Percentiles rank a stretch among this genome's conserved stretches.
Evolutionary conservation across 129 eudicot species (phyloP).

Genomic region (Apium graveolens): DNA sequence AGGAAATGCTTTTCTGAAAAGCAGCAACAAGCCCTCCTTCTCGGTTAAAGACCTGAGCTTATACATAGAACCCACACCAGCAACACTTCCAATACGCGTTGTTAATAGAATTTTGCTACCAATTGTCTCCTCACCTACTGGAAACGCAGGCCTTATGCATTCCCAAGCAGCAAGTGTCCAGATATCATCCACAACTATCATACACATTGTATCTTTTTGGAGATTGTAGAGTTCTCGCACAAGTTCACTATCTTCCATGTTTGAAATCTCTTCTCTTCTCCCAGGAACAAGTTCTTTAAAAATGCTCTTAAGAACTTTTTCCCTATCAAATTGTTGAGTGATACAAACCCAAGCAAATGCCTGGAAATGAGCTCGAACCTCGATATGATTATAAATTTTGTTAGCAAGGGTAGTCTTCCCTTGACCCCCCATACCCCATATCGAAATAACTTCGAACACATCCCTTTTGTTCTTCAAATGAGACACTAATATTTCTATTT

Average conservation of each 20-base stretch:
- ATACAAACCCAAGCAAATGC: slow-evolving; percentile 7
- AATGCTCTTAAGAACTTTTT: background rate
- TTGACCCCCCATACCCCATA: slow-evolving; percentile 14
- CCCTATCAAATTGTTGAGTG: background rate
- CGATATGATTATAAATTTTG: background rate
- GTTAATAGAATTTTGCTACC: slow-evolving; percentile 5
- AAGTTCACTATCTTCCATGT: slow-evolving; percentile 1
- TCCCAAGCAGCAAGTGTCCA: slow-evolving; percentile 12
- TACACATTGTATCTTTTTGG: background rate
- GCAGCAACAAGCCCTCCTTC: slow-evolving; percentile 4
- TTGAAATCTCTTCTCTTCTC: slow-evolving; percentile 5
- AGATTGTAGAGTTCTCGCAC: background rate
- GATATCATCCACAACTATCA: slow-evolving; percentile 8
- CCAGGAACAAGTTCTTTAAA: slow-evolving; percentile 3
- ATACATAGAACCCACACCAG: background rate
- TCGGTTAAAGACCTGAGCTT: background rate
- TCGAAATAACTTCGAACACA: background rate
- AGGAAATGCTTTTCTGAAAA: slow-evolving; percentile 11
- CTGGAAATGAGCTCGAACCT: slow-evolving; percentile 9
- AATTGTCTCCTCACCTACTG: slow-evolving; percentile 6
- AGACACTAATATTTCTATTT: background rate
- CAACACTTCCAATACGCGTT: background rate
- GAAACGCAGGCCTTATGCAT: slow-evolving; percentile 14
- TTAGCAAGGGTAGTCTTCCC: slow-evolving; percentile 18
- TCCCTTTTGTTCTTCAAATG: background rate